Conservation (phyloP, 2,329 filamentous ascomycete genomes). For the Emmonsiellopsis sp. region DNA sequence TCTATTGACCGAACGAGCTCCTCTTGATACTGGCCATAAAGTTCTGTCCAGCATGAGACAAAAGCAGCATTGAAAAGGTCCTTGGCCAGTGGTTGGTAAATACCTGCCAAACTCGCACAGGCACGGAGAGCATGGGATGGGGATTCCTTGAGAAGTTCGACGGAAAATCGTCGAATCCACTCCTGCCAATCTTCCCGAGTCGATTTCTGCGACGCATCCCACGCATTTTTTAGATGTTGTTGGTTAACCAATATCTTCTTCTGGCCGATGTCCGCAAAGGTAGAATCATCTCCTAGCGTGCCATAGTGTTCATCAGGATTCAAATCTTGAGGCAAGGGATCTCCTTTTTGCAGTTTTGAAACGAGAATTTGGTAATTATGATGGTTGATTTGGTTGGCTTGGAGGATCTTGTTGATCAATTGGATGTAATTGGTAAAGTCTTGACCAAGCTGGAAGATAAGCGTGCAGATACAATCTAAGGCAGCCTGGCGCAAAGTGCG, state of each 20-base stretch:
- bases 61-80: conserved; percentile 98
- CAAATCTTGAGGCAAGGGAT: conserved; percentile 87
- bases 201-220: conserved; percentile 93
- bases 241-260: conserved; percentile 98
- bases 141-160: conserved; percentile 87
- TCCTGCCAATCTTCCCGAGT: conserved; percentile 99
- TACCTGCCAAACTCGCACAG: conserved; percentile 81
- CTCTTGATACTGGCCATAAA: conserved; percentile 95
- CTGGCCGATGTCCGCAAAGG: conserved; percentile 71
- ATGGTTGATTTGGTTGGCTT: conserved; percentile 71
- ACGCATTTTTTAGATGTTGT: conserved; percentile 91
- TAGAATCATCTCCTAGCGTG: conserved; percentile 67
- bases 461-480: conserved; percentile 84
- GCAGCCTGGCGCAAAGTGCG: conserved; percentile 67
- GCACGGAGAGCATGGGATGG: conserved; percentile 91
- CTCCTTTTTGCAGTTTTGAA: conserved; percentile 86
- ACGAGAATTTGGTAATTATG: conserved; percentile 88
- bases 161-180: conserved; percentile 94
- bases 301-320: conserved; percentile 76
- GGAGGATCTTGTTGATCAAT: conserved; percentile 78
- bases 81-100: conserved; percentile 82
- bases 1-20: conserved; percentile 94
- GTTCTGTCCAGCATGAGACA: conserved; percentile 95
- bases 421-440: conserved; percentile 93
- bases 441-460: conserved; percentile 91